Evolutionary conservation across 495 filamentous ascomycete genomes (phyloP), one percentile per base, ranked within the genome.

Genomic region (Penicillium samsonianum): DNA sequence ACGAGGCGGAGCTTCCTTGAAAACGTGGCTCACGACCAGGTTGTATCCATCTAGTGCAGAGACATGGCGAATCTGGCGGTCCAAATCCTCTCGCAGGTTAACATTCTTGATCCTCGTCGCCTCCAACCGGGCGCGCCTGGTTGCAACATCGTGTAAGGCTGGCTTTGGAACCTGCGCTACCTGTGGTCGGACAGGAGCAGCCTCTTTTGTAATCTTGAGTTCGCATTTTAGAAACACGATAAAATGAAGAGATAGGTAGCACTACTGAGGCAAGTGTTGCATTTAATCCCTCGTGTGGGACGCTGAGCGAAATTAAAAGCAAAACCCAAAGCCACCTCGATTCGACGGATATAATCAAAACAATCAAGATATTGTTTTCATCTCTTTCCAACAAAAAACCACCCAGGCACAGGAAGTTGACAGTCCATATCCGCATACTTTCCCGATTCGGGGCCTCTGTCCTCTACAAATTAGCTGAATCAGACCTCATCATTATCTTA

Each of bases 171-270:
- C 17, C 8, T 49, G 48, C 2, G 20, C 52, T 8, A 60, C 28
- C n/a, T 47, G 41, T 12, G 61, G 40, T n/a, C 59, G 47, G 9
- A 50, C 11, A 2, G 59, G 59, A 7, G 35, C 59, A 17, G 57
- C 62, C 26, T 51, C 41, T 17, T 61, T 35, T 2, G 41, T 20
- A 26, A 65, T 58, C 31, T 65, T 47, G 1, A 43, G 30, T 26
- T 65, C 59, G 19, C 62, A 55, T 12, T 60, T 57, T 9, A 65
- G 49, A 45, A 54, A 19, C 60, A 61, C 59, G 10, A 40, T 52
- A 19, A 25, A 31, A 38, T 38, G 20, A 26, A 40, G 2, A n/a
- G 14, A 43, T 12, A 41, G 31, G 19, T 48, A 20, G 16, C 22
- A 45, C 20, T n/a, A n/a, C 19, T 7, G 31, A 28, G 25, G 2